phyloP scores from a whole-genome alignment of 108 stramenopile species.

The Nitzschia sp. region DNA sequence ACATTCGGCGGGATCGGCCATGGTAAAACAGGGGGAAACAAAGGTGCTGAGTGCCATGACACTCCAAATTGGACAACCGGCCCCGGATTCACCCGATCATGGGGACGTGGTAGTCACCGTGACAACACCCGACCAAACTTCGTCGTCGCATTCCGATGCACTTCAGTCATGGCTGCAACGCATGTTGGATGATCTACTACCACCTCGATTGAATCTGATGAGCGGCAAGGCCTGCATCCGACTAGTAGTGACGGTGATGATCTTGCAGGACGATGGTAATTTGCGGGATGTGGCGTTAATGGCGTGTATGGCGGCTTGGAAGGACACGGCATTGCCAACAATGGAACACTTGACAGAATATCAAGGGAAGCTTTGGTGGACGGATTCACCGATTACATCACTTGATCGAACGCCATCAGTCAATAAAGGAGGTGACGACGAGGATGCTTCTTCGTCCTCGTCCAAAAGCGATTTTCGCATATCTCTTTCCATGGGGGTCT shows the following conservation, averaged over 20 bases:
- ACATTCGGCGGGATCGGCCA: slow-evolving; percentile 66
- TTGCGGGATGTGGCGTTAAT: slow-evolving; percentile 56
- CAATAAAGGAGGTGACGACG: not conserved
- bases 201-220: slow-evolving; percentile 15
- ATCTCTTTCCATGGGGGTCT: slow-evolving; percentile 36
- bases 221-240: slow-evolving; percentile 58
- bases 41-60: slow-evolving; percentile 66
- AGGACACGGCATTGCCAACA: slow-evolving; percentile 59
- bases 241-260: slow-evolving; percentile 47
- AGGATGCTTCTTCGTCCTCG: not conserved
- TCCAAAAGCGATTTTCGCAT: slow-evolving; percentile 18
- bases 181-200: slow-evolving; percentile 27
- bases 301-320: slow-evolving; percentile 69
- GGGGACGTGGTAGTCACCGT: slow-evolving; percentile 58
- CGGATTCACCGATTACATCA: slow-evolving; percentile 8
- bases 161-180: slow-evolving; percentile 45
- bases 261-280: slow-evolving; percentile 72
- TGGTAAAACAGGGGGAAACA: slow-evolving; percentile 58
- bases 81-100: slow-evolving; percentile 38
- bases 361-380: slow-evolving; percentile 33
- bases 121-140: not conserved
- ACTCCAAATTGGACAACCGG: slow-evolving; percentile 67
- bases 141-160: not conserved
- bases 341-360: slow-evolving; percentile 30
- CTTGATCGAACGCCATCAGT: slow-evolving; percentile 8